Evolutionary conservation across 108 stramenopile genomes (phyloP).

Genomic region (Cyclotella distinguenda): DNA sequence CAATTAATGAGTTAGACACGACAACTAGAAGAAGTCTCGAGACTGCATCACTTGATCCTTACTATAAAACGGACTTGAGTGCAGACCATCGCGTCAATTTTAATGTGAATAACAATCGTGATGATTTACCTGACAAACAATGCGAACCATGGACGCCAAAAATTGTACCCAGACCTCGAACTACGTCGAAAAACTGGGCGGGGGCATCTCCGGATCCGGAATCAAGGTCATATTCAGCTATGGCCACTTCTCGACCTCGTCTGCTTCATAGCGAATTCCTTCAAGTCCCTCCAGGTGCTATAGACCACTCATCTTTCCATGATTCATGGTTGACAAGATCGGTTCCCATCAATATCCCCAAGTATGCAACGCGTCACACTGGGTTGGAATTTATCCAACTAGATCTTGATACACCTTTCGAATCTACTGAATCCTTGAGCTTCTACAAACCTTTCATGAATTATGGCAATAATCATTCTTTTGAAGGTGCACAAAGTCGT

Average conservation of each 20-base stretch:
- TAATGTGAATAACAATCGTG: neutral
- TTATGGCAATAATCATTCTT: conserved; percentile 32
- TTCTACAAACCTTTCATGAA: conserved; percentile 28
- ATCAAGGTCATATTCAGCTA: conserved; percentile 35
- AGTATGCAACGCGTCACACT: conserved; percentile 18
- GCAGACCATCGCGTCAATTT: conserved; percentile 10
- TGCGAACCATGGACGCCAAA: conserved; percentile 44
- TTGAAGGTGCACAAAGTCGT: conserved; percentile 1
- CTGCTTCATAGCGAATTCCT: conserved; percentile 32
- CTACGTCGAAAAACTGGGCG: conserved; percentile 15
- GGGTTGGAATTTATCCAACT: neutral
- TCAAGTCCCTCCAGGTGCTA: conserved; percentile 4
- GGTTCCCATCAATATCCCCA: conserved; percentile 46
- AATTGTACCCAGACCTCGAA: conserved; percentile 36
- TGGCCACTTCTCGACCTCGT: conserved; percentile 39
- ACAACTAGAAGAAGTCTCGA: conserved; percentile 16
- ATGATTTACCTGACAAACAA: conserved; percentile 24
- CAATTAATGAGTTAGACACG: conserved; percentile 11
- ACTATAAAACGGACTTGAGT: conserved; percentile 34
- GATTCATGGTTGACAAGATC: conserved; percentile 44
- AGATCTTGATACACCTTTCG: conserved; percentile 13
- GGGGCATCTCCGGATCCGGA: conserved; percentile 48
- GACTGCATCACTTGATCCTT: conserved; percentile 14
- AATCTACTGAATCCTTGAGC: conserved; percentile 7
- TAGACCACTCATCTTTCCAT: conserved; percentile 14